Percentiles rank a stretch among this genome's conserved stretches.
Evolutionary conservation across 805 yeast genomes (phyloP).

Genomic region (Blastobotrys peoriensis): DNA sequence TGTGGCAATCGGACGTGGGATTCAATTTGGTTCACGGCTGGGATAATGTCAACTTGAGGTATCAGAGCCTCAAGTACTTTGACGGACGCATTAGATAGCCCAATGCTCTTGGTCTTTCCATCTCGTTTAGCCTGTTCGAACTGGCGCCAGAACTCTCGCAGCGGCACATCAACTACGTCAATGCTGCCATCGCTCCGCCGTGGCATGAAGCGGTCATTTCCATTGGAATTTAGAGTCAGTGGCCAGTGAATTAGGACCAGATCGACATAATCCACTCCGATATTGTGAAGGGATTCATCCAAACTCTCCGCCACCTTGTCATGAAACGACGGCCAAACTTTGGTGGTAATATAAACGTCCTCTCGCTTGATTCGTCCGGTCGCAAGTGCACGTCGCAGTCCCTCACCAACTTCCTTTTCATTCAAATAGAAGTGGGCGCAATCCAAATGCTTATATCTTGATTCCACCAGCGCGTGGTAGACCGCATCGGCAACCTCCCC

Average conservation of each 20-base stretch:
- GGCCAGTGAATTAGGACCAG: conserved; percentile 69
- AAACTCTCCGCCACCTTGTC: conserved; percentile 42
- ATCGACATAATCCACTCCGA: conserved; percentile 58
- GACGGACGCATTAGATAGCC: conserved; percentile 53
- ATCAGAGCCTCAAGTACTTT: conserved; percentile 42
- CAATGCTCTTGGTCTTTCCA: conserved; percentile 52
- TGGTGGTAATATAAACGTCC: conserved; percentile 58
- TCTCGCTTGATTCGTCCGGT: conserved; percentile 39
- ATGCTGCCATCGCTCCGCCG: conserved; percentile 17
- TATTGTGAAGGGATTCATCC: conserved; percentile 43
- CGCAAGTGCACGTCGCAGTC: too few relatives aligned
- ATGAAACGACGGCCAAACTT: conserved; percentile 43
- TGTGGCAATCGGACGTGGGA: conserved; percentile 72
- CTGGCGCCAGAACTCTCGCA: conserved; percentile 53
- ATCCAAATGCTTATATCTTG: conserved; percentile 70
- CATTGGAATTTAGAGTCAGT: conserved; percentile 27
- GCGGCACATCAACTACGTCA: conserved; percentile 20
- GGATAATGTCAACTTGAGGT: too few relatives aligned
- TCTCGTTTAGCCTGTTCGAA: conserved; percentile 52
- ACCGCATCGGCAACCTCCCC: conserved; percentile 46
- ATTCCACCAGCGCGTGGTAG: conserved; percentile 53
- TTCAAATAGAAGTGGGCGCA: conserved; percentile 66
- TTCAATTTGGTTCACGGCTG: conserved; percentile 70
- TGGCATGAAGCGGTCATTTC: conserved; percentile 25
- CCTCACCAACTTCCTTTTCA: conserved; percentile 58